A percentile compares a stretch with the other conserved stretches of the same genome.
These are phyloP conservation scores for Erysimum cheiri DNA, from an alignment of 441 rosid genomes.

Conservation along the genomic window DNA sequence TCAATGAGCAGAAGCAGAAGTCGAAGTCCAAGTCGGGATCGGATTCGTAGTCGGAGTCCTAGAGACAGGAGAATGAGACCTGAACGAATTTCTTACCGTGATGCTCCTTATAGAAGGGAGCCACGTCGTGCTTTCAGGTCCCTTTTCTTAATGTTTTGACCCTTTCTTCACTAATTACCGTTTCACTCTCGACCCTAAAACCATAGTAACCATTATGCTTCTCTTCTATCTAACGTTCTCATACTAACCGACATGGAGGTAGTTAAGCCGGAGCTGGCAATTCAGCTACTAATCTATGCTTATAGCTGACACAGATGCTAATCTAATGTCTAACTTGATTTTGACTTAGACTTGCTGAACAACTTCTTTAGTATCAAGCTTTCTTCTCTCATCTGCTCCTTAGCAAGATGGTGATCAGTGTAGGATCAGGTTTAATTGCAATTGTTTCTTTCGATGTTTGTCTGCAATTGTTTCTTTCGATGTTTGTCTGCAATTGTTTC, in stretches of 20 bases:
- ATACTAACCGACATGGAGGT: background rate
- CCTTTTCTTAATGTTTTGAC: background rate
- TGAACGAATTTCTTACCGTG: conserved; percentile 77
- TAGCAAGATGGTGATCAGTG: conserved; percentile 2
- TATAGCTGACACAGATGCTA: background rate
- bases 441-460: too few species aligned
- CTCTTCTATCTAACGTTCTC: conserved; percentile 9
- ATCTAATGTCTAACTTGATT: background rate
- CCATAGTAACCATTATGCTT: background rate
- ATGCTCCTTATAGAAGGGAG: conserved; percentile 80
- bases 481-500: conserved; percentile 1
- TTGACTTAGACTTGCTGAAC: background rate
- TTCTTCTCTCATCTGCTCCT: conserved; percentile 9
- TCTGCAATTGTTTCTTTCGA: background rate
- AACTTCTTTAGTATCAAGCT: conserved; percentile 19
- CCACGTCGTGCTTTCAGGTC: conserved; percentile 86
- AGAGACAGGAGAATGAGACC: conserved; percentile 86
- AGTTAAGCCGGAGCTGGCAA: conserved; percentile 9
- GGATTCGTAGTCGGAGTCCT: conserved; percentile 81
- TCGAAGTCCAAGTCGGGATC: conserved; percentile 41
- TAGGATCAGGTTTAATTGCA: background rate
- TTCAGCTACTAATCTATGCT: conserved; percentile 7
- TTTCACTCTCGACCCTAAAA: conserved; percentile 1
- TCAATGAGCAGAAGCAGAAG: conserved; percentile 58
- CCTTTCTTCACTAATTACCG: conserved; percentile 1